phyloP scores from a whole-genome alignment of 768 basidiomycete genomes.

The Trametes sanguinea region DNA sequence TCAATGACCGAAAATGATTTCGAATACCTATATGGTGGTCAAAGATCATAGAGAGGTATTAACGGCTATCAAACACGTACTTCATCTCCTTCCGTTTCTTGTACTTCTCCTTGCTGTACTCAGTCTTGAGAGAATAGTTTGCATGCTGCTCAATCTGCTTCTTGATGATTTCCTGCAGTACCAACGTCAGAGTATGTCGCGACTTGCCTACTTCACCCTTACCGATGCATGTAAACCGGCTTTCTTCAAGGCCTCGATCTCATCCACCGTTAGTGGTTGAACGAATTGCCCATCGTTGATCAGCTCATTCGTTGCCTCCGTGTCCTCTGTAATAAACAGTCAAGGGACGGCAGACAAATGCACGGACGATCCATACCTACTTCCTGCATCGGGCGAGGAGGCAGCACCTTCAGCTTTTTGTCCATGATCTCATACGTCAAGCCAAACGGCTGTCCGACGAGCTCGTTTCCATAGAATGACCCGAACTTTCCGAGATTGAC shows the following conservation, averaged over 20 bases:
- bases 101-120: slow-evolving; percentile 99
- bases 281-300: slow-evolving; percentile 87
- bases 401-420: slow-evolving; percentile 64
- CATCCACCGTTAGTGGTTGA: slow-evolving; percentile 78
- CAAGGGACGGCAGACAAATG: background rate
- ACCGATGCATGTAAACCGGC: slow-evolving; percentile 78
- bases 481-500: slow-evolving; percentile 85
- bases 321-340: slow-evolving; percentile 70
- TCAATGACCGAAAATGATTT: slow-evolving; percentile 87
- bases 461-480: slow-evolving; percentile 72
- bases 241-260: slow-evolving; percentile 82
- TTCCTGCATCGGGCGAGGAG: slow-evolving; percentile 70
- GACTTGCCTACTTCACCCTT: slow-evolving; percentile 22
- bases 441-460: slow-evolving; percentile 84
- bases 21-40: slow-evolving; percentile 60
- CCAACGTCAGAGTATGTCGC: background rate
- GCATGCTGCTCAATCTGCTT: slow-evolving; percentile 92
- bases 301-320: slow-evolving; percentile 93
- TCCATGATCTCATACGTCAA: slow-evolving; percentile 83
- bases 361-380: slow-evolving; percentile 57
- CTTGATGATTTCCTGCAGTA: slow-evolving; percentile 84
- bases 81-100: slow-evolving; percentile 96
- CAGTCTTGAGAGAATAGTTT: slow-evolving; percentile 91
- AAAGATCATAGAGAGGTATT: background rate
- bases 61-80: slow-evolving; percentile 45